Percentiles rank a stretch among this genome's conserved stretches.
Conservation (phyloP, 2,329 filamentous ascomycete species). For the Alternaria hordeiaustralica region DNA sequence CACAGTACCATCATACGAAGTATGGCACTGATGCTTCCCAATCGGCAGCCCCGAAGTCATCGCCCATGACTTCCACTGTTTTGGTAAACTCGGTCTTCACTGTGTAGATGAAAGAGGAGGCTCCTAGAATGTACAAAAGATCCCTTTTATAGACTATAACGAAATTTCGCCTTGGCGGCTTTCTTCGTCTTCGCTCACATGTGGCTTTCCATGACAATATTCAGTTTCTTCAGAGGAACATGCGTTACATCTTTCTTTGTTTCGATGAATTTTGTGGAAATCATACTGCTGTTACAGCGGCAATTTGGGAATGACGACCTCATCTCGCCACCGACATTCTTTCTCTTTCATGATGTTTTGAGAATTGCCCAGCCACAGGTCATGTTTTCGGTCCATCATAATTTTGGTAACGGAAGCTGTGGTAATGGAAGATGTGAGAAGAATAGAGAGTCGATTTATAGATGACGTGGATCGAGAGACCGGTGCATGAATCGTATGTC, state of each 20-base stretch:
- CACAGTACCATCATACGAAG: background rate
- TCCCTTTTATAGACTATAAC: background rate
- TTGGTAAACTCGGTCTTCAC: background rate
- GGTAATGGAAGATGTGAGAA: background rate
- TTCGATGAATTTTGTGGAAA: background rate
- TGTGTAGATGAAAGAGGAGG: background rate
- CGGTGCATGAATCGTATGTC: too few species aligned
- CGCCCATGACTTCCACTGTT: too few species aligned
- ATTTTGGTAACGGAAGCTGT: background rate
- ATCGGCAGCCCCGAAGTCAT: background rate
- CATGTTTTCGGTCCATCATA: fast-evolving
- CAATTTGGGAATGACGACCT: background rate
- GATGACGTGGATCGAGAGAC: background rate
- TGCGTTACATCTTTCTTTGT: background rate
- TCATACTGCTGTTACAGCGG: background rate
- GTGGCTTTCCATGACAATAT: background rate
- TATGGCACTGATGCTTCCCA: background rate
- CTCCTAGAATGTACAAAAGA: background rate
- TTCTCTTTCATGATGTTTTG: background rate
- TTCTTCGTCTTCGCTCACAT: fast-evolving
- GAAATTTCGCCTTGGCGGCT: fast-evolving
- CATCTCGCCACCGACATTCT: background rate
- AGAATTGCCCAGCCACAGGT: background rate
- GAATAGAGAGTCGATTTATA: background rate
- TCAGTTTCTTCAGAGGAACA: background rate